Conservation (phyloP, 352 stramenopile species). For the Pythium brassicae region DNA sequence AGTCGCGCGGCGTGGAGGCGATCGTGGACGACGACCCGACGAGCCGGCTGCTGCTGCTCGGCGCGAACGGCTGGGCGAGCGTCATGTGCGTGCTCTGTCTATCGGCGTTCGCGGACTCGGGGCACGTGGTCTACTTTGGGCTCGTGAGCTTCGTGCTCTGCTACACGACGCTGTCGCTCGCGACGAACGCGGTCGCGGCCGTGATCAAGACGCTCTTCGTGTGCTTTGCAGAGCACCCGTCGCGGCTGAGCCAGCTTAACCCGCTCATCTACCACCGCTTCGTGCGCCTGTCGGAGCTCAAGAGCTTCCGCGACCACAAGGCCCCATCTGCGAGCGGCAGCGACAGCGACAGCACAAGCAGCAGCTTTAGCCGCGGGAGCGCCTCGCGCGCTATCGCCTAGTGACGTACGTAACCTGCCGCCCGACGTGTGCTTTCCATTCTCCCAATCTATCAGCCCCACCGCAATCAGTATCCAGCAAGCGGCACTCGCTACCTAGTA, state of each 20-base stretch:
- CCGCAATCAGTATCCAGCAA: no score
- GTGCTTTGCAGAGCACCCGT: slow-evolving; percentile 82
- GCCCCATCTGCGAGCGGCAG: slow-evolving; percentile 12
- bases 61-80: slow-evolving; percentile 75
- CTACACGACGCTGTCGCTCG: slow-evolving; percentile 78
- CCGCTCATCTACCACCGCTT: slow-evolving; percentile 87
- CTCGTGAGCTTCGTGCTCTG: slow-evolving; percentile 67
- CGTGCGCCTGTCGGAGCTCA: slow-evolving; percentile 75
- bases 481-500: no score
- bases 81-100: slow-evolving; percentile 68
- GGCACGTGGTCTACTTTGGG: slow-evolving; percentile 74
- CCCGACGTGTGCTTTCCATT: no score
- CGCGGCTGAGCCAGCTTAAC: slow-evolving; percentile 72
- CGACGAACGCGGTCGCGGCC: slow-evolving; percentile 62
- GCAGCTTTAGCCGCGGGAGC: background rate
- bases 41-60: slow-evolving; percentile 68
- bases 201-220: slow-evolving; percentile 87
- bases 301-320: slow-evolving; percentile 82
- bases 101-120: slow-evolving; percentile 41
- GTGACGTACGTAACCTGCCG: no score
- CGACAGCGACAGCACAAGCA: background rate
- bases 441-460: no score
- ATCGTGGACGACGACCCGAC: slow-evolving; percentile 85
- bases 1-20: slow-evolving; percentile 74
- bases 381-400: background rate